These are phyloP conservation scores for Chloroidium sp. DNA, from an alignment of 163 green algal species.

Conservation along the genomic window DNA sequence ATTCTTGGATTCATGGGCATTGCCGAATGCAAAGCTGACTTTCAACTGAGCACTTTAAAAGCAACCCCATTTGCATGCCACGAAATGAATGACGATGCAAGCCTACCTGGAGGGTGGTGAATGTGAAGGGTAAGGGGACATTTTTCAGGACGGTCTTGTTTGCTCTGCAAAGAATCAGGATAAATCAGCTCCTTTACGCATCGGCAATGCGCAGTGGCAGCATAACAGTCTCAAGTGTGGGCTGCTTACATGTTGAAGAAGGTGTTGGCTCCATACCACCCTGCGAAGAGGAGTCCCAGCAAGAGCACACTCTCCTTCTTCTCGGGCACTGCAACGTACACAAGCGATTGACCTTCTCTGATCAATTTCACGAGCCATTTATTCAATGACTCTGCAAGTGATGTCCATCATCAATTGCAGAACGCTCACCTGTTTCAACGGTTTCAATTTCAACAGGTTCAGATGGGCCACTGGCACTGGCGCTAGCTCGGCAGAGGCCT, in stretches of 20 bases:
- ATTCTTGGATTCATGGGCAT: background rate
- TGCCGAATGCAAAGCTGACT: background rate
- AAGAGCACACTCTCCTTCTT: slow-evolving; percentile 22
- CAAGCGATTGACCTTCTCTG: too few relatives aligned
- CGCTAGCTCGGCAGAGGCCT: too few relatives aligned
- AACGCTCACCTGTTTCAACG: too few relatives aligned
- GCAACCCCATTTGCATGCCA: background rate
- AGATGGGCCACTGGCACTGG: too few relatives aligned
- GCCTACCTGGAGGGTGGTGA: slow-evolving; percentile 61
- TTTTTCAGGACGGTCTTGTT: slow-evolving; percentile 88
- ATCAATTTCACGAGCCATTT: too few relatives aligned
- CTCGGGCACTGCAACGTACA: too few relatives aligned
- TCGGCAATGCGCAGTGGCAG: too few relatives aligned
- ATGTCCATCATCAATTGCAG: too few relatives aligned
- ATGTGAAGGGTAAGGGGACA: slow-evolving; percentile 77
- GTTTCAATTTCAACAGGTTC: too few relatives aligned
- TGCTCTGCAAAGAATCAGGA: slow-evolving; percentile 45
- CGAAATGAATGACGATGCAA: background rate
- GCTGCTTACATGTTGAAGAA: slow-evolving; percentile 76
- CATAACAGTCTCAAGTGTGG: too few relatives aligned
- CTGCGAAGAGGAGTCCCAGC: slow-evolving; percentile 60
- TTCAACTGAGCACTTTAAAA: background rate
- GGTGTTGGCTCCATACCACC: slow-evolving; percentile 82
- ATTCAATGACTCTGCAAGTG: too few relatives aligned
- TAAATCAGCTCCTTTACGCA: too few relatives aligned